A percentile compares a stretch with the other conserved stretches of the same genome.
Conservation (phyloP, 2,329 filamentous ascomycete genomes). For the Fusarium nurragi region DNA sequence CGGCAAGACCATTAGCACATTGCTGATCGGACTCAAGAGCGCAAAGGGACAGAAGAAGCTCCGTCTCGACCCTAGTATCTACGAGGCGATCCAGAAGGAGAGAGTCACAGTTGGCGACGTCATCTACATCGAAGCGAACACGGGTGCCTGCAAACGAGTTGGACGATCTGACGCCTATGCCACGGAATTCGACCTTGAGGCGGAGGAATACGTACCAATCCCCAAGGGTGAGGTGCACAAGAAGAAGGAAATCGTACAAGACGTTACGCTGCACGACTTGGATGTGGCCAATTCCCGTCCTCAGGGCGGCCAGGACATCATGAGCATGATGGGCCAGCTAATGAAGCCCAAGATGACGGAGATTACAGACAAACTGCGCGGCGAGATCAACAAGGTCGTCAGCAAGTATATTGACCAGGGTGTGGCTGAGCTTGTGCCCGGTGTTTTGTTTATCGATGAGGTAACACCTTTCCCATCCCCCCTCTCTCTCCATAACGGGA, state of each 20-base stretch:
- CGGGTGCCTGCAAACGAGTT: slow-evolving; percentile 95
- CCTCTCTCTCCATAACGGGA: slow-evolving; percentile 21
- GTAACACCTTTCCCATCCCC: slow-evolving; percentile 57
- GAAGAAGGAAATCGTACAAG: slow-evolving; percentile 99
- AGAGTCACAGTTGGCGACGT: slow-evolving; percentile 95
- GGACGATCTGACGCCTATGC: slow-evolving; percentile 96
- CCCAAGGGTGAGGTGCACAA: slow-evolving; percentile 99
- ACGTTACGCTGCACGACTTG: slow-evolving; percentile 95
- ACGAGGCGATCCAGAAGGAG: slow-evolving; percentile 99
- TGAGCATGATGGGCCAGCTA: slow-evolving; percentile 99
- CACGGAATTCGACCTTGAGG: slow-evolving; percentile 98
- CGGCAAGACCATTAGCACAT: slow-evolving; percentile 95
- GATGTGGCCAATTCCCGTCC: slow-evolving; percentile 95
- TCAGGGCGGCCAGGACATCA: slow-evolving; percentile 97
- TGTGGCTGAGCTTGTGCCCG: slow-evolving; percentile 96
- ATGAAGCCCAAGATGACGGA: slow-evolving; percentile 99
- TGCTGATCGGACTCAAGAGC: slow-evolving; percentile 94
- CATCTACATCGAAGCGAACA: slow-evolving; percentile 99
- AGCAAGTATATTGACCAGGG: slow-evolving; percentile 99
- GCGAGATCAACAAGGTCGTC: slow-evolving; percentile 99
- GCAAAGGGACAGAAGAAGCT: slow-evolving; percentile 98
- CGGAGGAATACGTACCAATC: slow-evolving; percentile 98
- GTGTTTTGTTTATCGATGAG: slow-evolving; percentile 98
- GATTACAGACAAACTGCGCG: slow-evolving; percentile 95
- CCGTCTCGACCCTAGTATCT: slow-evolving; percentile 95